A percentile compares a stretch with the other conserved stretches of the same genome.
Conservation (phyloP, 768 basidiomycete genomes). For the Butyriboletus loyo region DNA sequence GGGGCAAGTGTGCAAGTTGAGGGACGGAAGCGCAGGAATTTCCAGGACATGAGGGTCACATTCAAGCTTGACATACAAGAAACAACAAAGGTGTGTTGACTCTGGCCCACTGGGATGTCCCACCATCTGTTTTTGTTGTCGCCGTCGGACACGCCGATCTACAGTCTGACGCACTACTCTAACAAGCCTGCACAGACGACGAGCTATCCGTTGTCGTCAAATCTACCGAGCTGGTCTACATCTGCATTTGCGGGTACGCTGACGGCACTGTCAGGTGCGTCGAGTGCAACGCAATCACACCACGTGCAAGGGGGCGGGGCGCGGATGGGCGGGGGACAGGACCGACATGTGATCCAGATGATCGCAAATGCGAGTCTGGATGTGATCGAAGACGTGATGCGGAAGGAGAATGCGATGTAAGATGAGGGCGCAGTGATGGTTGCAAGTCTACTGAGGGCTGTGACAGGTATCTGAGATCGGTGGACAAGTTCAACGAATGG, state of each 20-base stretch:
- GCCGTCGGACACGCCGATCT: slow-evolving; percentile 83
- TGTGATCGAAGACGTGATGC: slow-evolving; percentile 89
- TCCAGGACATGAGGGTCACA: background rate
- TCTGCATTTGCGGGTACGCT: slow-evolving; percentile 89
- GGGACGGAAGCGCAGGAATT: slow-evolving; percentile 11
- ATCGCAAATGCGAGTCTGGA: slow-evolving; percentile 97
- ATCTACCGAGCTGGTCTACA: slow-evolving; percentile 87
- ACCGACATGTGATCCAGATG: slow-evolving; percentile 97
- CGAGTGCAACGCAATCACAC: slow-evolving; percentile 62
- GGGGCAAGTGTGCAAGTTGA: background rate
- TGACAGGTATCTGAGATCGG: slow-evolving; percentile 86
- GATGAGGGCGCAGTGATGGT: slow-evolving; percentile 28
- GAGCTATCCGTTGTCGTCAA: slow-evolving; percentile 71
- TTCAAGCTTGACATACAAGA: slow-evolving; percentile 1
- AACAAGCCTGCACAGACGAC: slow-evolving; percentile 62
- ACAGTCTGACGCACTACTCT: slow-evolving; percentile 79
- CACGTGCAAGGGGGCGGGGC: slow-evolving; percentile 62
- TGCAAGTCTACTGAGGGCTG: slow-evolving; percentile 16
- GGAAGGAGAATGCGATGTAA: slow-evolving; percentile 76
- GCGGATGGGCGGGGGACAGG: slow-evolving; percentile 76
- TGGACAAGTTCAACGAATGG: slow-evolving; percentile 99
- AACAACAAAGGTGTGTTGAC: slow-evolving; percentile 10
- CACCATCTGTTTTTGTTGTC: slow-evolving; percentile 85
- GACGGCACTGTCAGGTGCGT: slow-evolving; percentile 82
- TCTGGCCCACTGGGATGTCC: slow-evolving; percentile 51